phyloP scores from a whole-genome alignment of 495 filamentous ascomycete species.

The Pseudomonodictys pantanalensis region DNA sequence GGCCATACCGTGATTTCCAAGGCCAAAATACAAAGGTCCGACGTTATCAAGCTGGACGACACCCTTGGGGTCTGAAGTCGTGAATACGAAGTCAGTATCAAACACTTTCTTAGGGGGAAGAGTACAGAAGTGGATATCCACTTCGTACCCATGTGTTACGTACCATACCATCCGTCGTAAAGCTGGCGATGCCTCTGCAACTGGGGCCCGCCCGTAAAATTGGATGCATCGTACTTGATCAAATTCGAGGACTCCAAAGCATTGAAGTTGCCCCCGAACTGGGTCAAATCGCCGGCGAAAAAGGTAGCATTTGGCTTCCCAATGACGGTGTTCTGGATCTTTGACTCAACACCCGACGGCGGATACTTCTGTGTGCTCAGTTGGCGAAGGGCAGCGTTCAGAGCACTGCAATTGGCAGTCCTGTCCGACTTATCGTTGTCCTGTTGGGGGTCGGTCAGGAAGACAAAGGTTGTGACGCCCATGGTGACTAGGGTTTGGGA shows the following conservation, averaged over 20 bases:
- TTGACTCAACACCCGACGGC: neutral
- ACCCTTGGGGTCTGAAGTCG: neutral
- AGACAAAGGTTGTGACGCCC: neutral
- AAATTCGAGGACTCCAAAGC: neutral
- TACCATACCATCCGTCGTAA: too few species aligned
- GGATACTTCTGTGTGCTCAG: neutral
- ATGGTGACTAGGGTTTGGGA: too few species aligned
- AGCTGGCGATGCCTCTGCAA: too few species aligned
- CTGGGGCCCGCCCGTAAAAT: too few species aligned
- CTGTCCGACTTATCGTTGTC: too few species aligned
- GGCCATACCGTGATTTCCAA: slow-evolving; percentile 8
- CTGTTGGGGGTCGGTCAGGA: neutral
- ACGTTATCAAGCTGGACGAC: neutral
- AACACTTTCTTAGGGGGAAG: neutral
- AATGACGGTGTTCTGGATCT: neutral
- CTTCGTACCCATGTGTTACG: too few species aligned
- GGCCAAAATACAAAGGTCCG: slow-evolving; percentile 5
- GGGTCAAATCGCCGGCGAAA: neutral
- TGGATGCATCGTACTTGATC: neutral
- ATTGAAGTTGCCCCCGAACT: neutral
- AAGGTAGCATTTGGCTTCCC: neutral
- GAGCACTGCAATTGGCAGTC: neutral
- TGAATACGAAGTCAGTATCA: neutral
- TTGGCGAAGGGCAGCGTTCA: neutral
- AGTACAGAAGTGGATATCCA: neutral